Evolutionary conservation across 2,329 filamentous ascomycete species (phyloP).

Genomic region (Fusarium scirpi): DNA sequence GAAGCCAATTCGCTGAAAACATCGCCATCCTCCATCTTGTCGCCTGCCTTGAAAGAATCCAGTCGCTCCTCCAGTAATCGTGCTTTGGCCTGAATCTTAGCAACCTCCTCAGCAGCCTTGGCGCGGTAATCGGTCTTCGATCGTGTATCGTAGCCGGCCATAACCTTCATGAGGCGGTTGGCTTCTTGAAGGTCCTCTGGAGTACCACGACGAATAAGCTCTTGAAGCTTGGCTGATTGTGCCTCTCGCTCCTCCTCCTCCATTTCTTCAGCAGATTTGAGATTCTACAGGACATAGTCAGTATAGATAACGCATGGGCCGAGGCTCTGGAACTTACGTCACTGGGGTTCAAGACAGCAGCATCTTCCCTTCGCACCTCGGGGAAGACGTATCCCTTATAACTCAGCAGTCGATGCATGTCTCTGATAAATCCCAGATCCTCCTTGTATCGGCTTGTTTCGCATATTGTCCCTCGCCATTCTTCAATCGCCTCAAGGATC

Average conservation of each 20-base stretch:
- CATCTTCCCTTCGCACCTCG: conserved; percentile 91
- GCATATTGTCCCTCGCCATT: conserved; percentile 98
- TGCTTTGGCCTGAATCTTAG: conserved; percentile 95
- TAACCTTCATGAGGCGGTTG: conserved; percentile 98
- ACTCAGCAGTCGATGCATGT: conserved; percentile 95
- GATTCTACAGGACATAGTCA: conserved; percentile 69
- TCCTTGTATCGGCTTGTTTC: conserved; percentile 98
- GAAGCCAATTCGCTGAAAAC: conserved; percentile 87
- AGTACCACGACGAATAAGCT: conserved; percentile 90
- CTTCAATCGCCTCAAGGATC: conserved; percentile 96
- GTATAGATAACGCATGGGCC: conserved; percentile 55
- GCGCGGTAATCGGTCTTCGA: conserved; percentile 98
- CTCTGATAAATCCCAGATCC: conserved; percentile 93
- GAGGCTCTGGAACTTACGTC: conserved; percentile 74
- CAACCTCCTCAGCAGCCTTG: conserved; percentile 95
- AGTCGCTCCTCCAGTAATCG: conserved; percentile 92
- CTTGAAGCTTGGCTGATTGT: conserved; percentile 97
- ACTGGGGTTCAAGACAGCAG: conserved; percentile 94
- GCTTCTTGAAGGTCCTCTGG: conserved; percentile 96
- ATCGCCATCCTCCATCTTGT: conserved; percentile 77
- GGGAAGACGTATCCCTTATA: conserved; percentile 99
- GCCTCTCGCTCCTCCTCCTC: conserved; percentile 95
- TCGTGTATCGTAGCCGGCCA: conserved; percentile 96
- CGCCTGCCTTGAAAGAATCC: conserved; percentile 83
- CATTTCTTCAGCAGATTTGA: conserved; percentile 98